Conservation (phyloP, 1,139 yeast genomes). For the Zygotorulaspora mrakii region DNA sequence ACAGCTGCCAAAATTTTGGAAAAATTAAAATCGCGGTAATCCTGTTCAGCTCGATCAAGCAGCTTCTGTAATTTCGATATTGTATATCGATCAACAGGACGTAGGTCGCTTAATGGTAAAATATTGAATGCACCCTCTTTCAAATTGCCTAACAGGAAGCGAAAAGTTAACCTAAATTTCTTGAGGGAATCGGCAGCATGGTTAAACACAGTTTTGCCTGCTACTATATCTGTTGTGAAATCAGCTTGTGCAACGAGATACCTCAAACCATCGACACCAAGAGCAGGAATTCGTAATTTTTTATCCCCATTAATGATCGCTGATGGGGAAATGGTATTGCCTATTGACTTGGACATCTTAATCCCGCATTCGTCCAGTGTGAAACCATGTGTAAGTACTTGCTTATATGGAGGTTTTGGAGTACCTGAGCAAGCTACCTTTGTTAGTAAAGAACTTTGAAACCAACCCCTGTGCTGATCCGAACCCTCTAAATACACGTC, state of each 20-base stretch:
- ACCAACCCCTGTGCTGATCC: constrained; percentile 99
- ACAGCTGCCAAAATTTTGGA: constrained; percentile 59
- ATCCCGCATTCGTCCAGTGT: constrained; percentile 78
- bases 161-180: constrained; percentile 77
- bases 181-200: constrained; percentile 78
- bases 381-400: constrained; percentile 88
- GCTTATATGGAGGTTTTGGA: constrained; percentile 62
- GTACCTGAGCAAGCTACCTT: constrained; percentile 50
- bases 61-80: constrained; percentile 54
- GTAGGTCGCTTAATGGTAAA: constrained; percentile 39
- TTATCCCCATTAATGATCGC: constrained; percentile 66
- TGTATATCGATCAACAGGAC: constrained; percentile 61
- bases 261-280: constrained; percentile 90
- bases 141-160: constrained; percentile 76
- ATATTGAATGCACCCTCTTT: constrained; percentile 35
- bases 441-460: constrained; percentile 86
- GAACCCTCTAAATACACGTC: constrained; percentile 90
- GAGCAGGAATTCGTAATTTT: constrained; percentile 53
- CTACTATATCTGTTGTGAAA: constrained; percentile 73
- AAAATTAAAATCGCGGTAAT: constrained; percentile 60
- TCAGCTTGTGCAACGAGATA: constrained; percentile 89
- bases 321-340: constrained; percentile 71
- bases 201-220: constrained; percentile 66
- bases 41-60: constrained; percentile 41
- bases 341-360: constrained; percentile 92